phyloP scores from a whole-genome alignment of 108 stramenopile species.

The Chaetoceros muelleri region DNA sequence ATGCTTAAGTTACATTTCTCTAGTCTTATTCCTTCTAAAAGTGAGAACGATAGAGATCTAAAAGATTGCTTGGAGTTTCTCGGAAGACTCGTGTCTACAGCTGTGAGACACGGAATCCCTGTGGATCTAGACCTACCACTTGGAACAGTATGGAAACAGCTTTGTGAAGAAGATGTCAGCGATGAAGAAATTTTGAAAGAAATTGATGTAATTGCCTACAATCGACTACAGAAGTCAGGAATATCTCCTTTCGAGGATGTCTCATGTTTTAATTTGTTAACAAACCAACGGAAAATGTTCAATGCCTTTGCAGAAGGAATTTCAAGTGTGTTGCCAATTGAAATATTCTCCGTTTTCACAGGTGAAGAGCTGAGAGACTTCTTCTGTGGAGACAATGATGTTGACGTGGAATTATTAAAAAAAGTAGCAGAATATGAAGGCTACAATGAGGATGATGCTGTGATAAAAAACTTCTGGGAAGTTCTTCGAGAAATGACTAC shows the following conservation, averaged over 20 bases:
- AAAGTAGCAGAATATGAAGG: constrained; percentile 93
- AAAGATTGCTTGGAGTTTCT: constrained; percentile 76
- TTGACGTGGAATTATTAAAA: constrained; percentile 88
- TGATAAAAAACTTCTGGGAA: constrained; percentile 88
- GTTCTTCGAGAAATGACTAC: constrained; percentile 82
- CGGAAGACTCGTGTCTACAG: constrained; percentile 89
- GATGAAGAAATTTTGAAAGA: constrained; percentile 27
- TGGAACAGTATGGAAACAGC: constrained; percentile 58
- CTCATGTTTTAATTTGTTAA: too few relatives aligned
- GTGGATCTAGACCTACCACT: constrained; percentile 73
- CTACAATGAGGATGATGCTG: constrained; percentile 52
- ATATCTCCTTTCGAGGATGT: too few relatives aligned
- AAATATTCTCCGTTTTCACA: constrained; percentile 79
- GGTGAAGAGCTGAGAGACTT: constrained; percentile 79
- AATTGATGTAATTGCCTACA: constrained; percentile 55
- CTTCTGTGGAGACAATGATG: constrained; percentile 86
- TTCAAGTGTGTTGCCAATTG: constrained; percentile 83
- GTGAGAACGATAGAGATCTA: constrained; percentile 47
- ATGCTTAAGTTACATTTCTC: constrained; percentile 42
- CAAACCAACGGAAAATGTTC: constrained; percentile 58
- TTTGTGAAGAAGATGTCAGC: constrained; percentile 41
- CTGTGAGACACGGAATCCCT: constrained; percentile 81
- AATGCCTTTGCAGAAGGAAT: constrained; percentile 85
- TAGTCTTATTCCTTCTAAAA: constrained; percentile 30
- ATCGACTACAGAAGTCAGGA: constrained; percentile 13